These are phyloP conservation scores for Nemania sp. DNA, from an alignment of 2,329 filamentous ascomycete species.

Conservation along the genomic window DNA sequence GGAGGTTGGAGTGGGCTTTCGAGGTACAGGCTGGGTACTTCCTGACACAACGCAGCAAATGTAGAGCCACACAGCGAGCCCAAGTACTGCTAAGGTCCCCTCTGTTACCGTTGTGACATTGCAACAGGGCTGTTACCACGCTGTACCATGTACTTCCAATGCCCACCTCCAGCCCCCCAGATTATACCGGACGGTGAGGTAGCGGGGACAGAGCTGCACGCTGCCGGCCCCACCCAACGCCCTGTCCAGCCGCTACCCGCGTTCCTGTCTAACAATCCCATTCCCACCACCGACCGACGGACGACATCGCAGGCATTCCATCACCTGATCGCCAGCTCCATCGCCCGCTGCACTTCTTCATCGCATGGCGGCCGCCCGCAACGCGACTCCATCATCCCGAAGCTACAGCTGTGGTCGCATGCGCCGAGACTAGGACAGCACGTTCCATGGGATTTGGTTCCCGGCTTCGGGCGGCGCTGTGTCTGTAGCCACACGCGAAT, in stretches of 20 bases:
- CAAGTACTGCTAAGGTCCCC: no score
- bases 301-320: conserved; percentile 24
- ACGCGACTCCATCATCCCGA: conserved; percentile 31
- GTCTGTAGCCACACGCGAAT: conserved; percentile 35
- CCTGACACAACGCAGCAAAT: no score
- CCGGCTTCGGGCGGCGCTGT: conserved; percentile 37
- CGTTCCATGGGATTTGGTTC: conserved; percentile 37
- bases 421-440: conserved; percentile 27
- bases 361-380: conserved; percentile 29
- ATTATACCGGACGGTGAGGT: neutral
- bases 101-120: neutral
- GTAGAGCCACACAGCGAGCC: no score
- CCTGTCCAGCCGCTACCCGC: conserved; percentile 10
- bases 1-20: no score
- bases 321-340: conserved; percentile 26
- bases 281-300: conserved; percentile 19
- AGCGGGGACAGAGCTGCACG: conserved; percentile 4
- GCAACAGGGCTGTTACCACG: neutral
- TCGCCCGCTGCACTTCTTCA: conserved; percentile 26
- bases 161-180: neutral
- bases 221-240: conserved; percentile 1
- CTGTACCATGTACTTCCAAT: neutral
- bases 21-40: no score
- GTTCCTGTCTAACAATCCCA: conserved; percentile 15
- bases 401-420: conserved; percentile 34